Conservation (phyloP, 129 eudicot species). For the Dittrichia graveolens region DNA sequence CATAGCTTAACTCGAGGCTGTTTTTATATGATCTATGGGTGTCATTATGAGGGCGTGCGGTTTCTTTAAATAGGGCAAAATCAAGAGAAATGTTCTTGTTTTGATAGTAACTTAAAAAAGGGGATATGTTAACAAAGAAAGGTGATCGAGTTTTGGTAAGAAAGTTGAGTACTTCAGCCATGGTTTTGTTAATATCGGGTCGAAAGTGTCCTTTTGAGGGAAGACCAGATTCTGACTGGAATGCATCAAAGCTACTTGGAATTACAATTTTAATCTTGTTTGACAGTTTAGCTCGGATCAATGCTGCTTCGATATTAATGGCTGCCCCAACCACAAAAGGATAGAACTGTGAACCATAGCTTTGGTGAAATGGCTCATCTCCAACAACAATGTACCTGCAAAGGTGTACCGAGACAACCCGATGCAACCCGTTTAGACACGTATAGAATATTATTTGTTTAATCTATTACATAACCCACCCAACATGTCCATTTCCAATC, state of each 20-base stretch:
- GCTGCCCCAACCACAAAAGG: constrained; percentile 93
- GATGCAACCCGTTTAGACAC: neutral
- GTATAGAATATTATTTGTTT: neutral
- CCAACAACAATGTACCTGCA: constrained; percentile 86
- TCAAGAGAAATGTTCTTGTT: constrained; percentile 73
- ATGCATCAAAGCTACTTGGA: constrained; percentile 84
- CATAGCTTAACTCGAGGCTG: constrained; percentile 67
- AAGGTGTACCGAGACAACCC: neutral
- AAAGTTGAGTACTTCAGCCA: constrained; percentile 71
- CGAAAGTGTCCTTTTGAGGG: constrained; percentile 79
- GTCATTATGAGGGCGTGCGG: constrained; percentile 67
- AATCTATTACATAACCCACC: neutral
- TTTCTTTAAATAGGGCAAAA: constrained; percentile 70
- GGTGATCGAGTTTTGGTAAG: constrained; percentile 71
- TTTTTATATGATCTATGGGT: constrained; percentile 59
- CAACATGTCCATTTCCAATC: too few species aligned
- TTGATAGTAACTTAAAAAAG: constrained; percentile 64
- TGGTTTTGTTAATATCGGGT: constrained; percentile 76
- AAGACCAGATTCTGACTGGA: constrained; percentile 60
- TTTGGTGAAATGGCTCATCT: constrained; percentile 79
- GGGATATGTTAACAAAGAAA: constrained; percentile 70
- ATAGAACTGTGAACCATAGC: constrained; percentile 61
- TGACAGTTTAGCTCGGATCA: constrained; percentile 65
- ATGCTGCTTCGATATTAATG: constrained; percentile 74
- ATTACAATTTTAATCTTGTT: constrained; percentile 64